Evolutionary conservation across 2,329 filamentous ascomycete species (phyloP), one percentile per base, ranked within the genome.

Genomic region (Alternaria rosae): DNA sequence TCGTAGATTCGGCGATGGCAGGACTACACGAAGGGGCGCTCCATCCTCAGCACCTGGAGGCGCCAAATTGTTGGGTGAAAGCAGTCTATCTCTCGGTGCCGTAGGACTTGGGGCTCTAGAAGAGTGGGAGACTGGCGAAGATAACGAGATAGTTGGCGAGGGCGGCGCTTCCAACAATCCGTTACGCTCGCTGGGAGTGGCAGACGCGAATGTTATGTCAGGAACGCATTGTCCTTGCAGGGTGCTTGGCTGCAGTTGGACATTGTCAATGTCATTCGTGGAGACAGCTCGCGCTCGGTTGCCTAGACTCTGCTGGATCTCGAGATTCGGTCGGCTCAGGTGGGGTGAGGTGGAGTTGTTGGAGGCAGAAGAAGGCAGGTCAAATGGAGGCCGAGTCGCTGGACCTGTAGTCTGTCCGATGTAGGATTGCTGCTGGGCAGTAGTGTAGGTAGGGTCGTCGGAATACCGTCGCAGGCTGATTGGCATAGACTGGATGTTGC

Each of bases 391-490:
- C 20, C 80, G 74, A 11, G 72, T 65, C 5, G 78, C 76, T n/a
- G 82, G 83, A 73, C 85, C 82, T n/a, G 85, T 84, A 7, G 79
- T 70, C 13, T 83, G 77, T 12, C 84, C 84, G 42, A 83, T 77
- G 55, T 80, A 79, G 65, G 84, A 82, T 60, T 82, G 81, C 58
- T 83, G 80, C 62, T 83, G 82, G 21, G 76, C 79, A 35, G 81
- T 80, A 11, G 78, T 82, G 54, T 74, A 80, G n/a, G 80, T 80
- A 45, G 84, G 80, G 64, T 90, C 87, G 64, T 92, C 89, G 1
- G 90, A 92, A 73, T 91, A 91, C 70, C 90, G 88, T 62, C 91
- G 86, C 23, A 88, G 80, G 66, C 89, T 85, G 63, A 97, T 89
- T 3, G 89, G 87, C 44, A 89, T 87, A 17, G 91, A 86, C 70